Base-by-base conservation (phyloP, 768 basidiomycete genomes). In the Lactarius akahatsu region DNA sequence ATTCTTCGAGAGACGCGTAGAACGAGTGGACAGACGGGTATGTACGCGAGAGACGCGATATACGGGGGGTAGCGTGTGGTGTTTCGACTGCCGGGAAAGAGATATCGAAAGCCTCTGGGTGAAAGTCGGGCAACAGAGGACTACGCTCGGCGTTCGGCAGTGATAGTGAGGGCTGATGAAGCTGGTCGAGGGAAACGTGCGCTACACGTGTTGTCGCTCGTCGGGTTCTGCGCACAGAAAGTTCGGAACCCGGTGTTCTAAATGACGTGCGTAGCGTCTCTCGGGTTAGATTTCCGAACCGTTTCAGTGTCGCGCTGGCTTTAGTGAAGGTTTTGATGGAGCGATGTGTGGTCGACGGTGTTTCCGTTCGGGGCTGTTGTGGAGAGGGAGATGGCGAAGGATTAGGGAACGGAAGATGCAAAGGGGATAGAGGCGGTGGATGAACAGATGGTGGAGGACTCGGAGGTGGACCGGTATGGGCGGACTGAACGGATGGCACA, bases 1-100 rank as follows among this genome's bases (percentile, higher is more conserved):
- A 70, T 1, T 59, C 70, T 34, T 70, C 67, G 38, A 70, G 69
- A 59, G 70, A 70, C 23, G 64, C 70, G 64, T 70, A 70, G 64
- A 69, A 70, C 41, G 70, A 70, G 40, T 70, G 70, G 50, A 70
- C 64, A 36, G 70, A 70, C 61, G 68, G 70, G 10, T 69, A 18
- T 38, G 58, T 13, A n/a, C 66, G 67, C 16, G 56, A 23, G 6
- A 15, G 20, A n/a, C 69, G 67, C 10, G 63, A 63, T 60, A 20
- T 34, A 28, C 67, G 69, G 32, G 65, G 63, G 34, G 63, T 70
- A 16, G 32, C 38, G 45, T 28, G 61, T 30, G 69, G 64, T 16
- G 65, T 62, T 28, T 65, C 63, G 61, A 63, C 63, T 1, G 56
- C 43, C 8, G 70, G 70, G 58, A 70, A 70, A 62, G 63, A 47